Evolutionary conservation across 2,329 filamentous ascomycete genomes (phyloP), one percentile per base, ranked within the genome.

Genomic region (Diplodia mutila): DNA sequence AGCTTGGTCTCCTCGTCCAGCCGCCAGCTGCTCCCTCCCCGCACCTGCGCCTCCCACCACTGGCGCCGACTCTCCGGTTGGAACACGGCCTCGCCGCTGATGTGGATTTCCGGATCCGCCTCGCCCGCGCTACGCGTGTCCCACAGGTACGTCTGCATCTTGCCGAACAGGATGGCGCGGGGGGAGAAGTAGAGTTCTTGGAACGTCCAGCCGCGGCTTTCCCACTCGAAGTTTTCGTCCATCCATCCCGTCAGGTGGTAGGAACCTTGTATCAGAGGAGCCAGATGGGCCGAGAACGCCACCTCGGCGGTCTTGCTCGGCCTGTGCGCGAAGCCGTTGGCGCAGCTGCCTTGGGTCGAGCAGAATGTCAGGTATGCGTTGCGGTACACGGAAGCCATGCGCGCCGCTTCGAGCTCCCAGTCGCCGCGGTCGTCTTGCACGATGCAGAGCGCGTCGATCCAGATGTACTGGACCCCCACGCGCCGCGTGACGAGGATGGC

Each of bases 361-460:
- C 52, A 34, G 29, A 54, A 34, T 18, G 61, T 53, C 29, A 64
- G 61, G 21, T 34, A 53, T 5, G 61, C 37, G 42, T 64, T 64
- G 4, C 21, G 25, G n/a, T 65, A 67, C 16, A 67, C 57, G 12
- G 16, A 3, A 2, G 42, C 66, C 66, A 65, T 67, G 21, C 37
- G 42, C 3, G 59, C 55, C 8, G 66, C 39, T n/a, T 67, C 55
- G 18, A 34, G 27, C 29, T 39, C 32, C 63, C 65, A 64, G 42
- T 70, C 66, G 12, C 27, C 42, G 3, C 21, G 8, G 27, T 48
- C 27, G 32, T 69, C 66, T 54, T 70, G 69, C 18, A 70, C 42
- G 54, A 70, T 70, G 32, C 69, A 70, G n/a, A 70, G 67, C 1
- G 69, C 57, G 51, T 70, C 69, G 32, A 70, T 70, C 69, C 69